phyloP scores from a whole-genome alignment of 2,329 filamentous ascomycete species.

The Neofusicoccum kwambonambiense region DNA sequence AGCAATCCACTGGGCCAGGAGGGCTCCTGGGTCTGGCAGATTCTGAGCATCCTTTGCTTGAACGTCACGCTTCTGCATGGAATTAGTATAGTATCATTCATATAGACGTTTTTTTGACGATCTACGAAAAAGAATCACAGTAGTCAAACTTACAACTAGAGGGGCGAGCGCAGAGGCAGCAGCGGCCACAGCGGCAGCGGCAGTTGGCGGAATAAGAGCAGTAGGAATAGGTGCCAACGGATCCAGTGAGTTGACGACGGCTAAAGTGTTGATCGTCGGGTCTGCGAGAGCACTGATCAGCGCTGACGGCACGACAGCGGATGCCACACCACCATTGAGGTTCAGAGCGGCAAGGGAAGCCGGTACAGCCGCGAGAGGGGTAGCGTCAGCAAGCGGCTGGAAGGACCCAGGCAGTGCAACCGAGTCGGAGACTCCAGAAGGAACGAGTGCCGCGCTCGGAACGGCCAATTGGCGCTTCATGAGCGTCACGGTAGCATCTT shows the following conservation, averaged over 20 bases:
- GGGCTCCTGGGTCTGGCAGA: background rate
- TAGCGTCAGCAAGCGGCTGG: background rate
- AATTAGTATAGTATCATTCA: background rate
- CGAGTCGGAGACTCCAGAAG: background rate
- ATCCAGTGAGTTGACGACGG: background rate
- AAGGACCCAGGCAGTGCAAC: background rate
- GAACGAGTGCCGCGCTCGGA: background rate
- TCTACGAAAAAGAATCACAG: background rate
- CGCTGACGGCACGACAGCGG: background rate
- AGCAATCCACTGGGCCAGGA: background rate
- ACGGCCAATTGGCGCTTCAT: background rate
- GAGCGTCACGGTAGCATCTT: background rate
- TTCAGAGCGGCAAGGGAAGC: constrained; percentile 3
- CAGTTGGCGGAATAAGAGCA: background rate
- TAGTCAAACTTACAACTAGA: background rate
- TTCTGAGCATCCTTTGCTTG: background rate
- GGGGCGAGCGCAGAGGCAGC: background rate
- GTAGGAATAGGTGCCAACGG: background rate
- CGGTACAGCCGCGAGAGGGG: background rate
- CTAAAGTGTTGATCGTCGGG: background rate
- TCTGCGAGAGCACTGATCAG: background rate
- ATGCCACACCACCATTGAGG: background rate
- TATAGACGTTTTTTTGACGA: background rate
- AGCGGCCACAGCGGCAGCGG: background rate
- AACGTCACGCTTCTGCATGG: background rate